Evolutionary conservation across 495 filamentous ascomycete genomes (phyloP), one percentile per base, ranked within the genome.

Genomic region (Hyaloscypha bicolor): DNA sequence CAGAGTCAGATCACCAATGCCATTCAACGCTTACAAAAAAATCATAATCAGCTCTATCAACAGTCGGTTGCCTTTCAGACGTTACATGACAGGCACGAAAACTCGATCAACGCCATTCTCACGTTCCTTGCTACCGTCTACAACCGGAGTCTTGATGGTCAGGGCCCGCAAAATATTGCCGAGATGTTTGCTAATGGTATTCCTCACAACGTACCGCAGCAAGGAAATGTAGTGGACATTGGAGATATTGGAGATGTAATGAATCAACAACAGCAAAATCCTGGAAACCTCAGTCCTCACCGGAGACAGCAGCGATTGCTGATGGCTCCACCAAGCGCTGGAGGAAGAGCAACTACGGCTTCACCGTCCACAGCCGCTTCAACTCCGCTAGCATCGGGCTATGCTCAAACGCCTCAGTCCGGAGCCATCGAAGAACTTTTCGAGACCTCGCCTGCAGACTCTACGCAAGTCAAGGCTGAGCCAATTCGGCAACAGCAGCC

Each of bases 41-140:
- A 97, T 69, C 93, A 98, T 77, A 87, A 91, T 65, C 88, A 94
- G 65, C 86, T 97, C 11, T 96, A 93, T 71, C 89, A 93, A 45
- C 95, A 98, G 76, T 93, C 94, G 0, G 83, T 90, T 53, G 90
- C 91, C 63, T 97, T 97, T 77, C 93, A 97, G 75, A 90, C 87
- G 37, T 86, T 95, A 74, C 95, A 99, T 73, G 93, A 94, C 60
- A 90, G 96, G 35, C 95, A 99, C 73, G 96, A 99, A 76, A 97
- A 93, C 72, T 97, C 93, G 11, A 99, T 99, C 75, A 98, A 97
- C 72, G 95, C 96, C 30, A 98, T 99, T 70, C 82, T 99, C 19
- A 97, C 93, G 35, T 99, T 98, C 76, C 85, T 99, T 3, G 96
- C 95, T 21, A 97, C 95, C 9, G 93, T 99, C 9, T 99, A 97